These are phyloP conservation scores for Solanum pennellii DNA, from an alignment of 257 asterid genomes.

Conservation along the genomic window DNA sequence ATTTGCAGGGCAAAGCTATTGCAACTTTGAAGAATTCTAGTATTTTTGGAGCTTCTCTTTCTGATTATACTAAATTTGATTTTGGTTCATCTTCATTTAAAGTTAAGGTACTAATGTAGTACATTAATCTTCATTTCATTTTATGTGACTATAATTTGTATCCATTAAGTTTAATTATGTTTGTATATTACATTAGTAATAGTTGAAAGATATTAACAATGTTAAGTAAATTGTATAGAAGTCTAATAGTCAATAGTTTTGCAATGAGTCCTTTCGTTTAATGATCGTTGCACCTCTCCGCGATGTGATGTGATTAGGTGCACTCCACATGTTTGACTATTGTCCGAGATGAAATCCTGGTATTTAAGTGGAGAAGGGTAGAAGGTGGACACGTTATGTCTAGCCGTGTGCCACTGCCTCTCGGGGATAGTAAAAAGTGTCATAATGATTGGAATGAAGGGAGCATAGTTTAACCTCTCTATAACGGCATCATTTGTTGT, in stretches of 20 bases:
- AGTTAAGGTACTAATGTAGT: slow-evolving; percentile 27
- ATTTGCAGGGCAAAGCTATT: slow-evolving; percentile 46
- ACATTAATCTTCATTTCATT: background rate
- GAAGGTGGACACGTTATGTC: background rate
- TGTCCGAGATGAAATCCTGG: background rate
- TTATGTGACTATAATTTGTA: background rate
- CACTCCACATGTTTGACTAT: background rate
- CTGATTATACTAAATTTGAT: slow-evolving; percentile 44
- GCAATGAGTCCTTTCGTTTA: background rate
- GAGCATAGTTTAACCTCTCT: background rate
- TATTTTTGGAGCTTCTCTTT: slow-evolving; percentile 60
- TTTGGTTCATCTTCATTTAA: slow-evolving; percentile 31
- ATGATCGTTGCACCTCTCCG: background rate
- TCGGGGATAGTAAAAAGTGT: background rate
- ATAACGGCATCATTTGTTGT: background rate
- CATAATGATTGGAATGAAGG: background rate
- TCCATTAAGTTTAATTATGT: background rate
- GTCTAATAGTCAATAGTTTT: background rate
- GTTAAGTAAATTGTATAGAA: background rate
- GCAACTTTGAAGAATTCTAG: slow-evolving; percentile 48
- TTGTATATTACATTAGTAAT: background rate
- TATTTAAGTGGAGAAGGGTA: background rate
- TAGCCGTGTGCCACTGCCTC: background rate
- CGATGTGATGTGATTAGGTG: background rate
- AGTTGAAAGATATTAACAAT: background rate